A percentile compares a stretch with the other conserved stretches of the same genome.
phyloP scores from a whole-genome alignment of 495 filamentous ascomycete species.

The Aspergillus steynii region DNA sequence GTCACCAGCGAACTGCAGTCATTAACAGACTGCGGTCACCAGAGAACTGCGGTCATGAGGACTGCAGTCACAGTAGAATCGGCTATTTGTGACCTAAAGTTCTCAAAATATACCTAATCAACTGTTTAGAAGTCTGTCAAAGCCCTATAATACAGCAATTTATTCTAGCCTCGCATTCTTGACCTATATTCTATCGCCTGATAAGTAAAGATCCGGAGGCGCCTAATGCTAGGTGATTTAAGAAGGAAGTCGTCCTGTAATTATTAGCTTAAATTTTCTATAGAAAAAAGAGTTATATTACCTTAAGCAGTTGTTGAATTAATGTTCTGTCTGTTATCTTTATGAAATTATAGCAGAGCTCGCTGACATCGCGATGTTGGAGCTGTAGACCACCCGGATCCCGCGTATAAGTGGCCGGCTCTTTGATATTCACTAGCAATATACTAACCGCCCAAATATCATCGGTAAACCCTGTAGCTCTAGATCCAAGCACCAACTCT shows the following conservation, averaged over 20 bases:
- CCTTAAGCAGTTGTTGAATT: constrained; percentile 1
- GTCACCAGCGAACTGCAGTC: too few species aligned
- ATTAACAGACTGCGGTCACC: too few species aligned
- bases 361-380: constrained; percentile 6
- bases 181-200: constrained; percentile 7
- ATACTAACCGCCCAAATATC: neutral
- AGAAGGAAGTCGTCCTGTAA: constrained; percentile 7
- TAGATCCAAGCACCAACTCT: neutral
- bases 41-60: too few species aligned
- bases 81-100: too few species aligned
- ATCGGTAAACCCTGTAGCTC: neutral
- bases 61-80: too few species aligned
- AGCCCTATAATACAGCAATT: too few species aligned
- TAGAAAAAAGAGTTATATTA: neutral
- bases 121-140: too few species aligned
- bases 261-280: neutral
- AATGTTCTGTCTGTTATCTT: neutral
- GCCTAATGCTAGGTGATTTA: constrained; percentile 5
- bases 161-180: constrained; percentile 4
- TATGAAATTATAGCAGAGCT: constrained; percentile 2
- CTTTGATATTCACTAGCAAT: constrained; percentile 5
- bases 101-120: too few species aligned
- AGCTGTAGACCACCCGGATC: constrained; percentile 3
- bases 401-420: constrained; percentile 4
- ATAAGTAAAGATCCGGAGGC: constrained; percentile 5